phyloP scores from a whole-genome alignment of 345 rosid species.

The Gossypium australe region DNA sequence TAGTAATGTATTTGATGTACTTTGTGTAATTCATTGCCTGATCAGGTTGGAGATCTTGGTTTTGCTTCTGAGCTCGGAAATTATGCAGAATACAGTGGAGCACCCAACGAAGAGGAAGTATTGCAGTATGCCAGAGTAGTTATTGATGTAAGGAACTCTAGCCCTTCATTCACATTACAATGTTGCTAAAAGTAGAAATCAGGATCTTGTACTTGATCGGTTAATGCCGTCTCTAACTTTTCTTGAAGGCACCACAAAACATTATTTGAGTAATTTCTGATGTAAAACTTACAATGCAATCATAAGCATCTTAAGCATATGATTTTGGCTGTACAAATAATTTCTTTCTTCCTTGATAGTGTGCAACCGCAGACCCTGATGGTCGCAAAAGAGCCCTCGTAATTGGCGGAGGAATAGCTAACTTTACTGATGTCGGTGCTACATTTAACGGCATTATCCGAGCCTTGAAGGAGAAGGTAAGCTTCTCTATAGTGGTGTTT shows the following conservation, averaged over 20 bases:
- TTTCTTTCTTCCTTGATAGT: constrained; percentile 33
- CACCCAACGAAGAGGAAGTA: constrained; percentile 96
- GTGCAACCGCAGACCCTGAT: constrained; percentile 89
- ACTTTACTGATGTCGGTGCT: constrained; percentile 95
- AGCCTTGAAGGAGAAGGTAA: constrained; percentile 87
- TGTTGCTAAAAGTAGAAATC: background rate
- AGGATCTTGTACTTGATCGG: background rate
- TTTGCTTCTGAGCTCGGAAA: constrained; percentile 86
- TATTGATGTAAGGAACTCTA: constrained; percentile 54
- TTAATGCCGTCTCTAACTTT: background rate
- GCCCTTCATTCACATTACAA: constrained; percentile 3
- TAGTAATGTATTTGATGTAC: background rate
- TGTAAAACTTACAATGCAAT: background rate
- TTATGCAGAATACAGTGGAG: constrained; percentile 96
- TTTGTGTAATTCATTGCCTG: background rate
- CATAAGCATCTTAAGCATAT: background rate
- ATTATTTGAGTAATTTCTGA: background rate
- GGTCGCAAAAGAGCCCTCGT: constrained; percentile 84
- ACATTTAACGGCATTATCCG: constrained; percentile 93
- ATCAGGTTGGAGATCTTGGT: constrained; percentile 94
- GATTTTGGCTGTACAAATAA: constrained; percentile 2
- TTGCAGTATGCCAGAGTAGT: constrained; percentile 98
- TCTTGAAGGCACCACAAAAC: background rate
- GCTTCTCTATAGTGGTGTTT: background rate
- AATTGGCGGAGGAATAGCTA: constrained; percentile 95